A percentile compares a stretch with the other conserved stretches of the same genome.
phyloP scores from a whole-genome alignment of 805 yeast genomes.

The Priceomyces carsonii region DNA sequence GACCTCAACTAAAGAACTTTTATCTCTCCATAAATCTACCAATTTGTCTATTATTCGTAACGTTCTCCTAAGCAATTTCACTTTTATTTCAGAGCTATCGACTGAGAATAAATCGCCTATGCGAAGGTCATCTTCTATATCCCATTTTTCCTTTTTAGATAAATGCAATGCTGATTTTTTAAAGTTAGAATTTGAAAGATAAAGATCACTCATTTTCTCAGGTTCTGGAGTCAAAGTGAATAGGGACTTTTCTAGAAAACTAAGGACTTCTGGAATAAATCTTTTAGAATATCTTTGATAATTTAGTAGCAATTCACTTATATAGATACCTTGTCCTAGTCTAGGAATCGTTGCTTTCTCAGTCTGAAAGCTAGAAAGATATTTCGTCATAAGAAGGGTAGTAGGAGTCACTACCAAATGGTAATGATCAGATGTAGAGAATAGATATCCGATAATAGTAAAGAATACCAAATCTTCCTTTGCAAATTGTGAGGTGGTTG shows the following conservation, averaged over 20 bases:
- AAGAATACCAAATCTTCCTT: constrained; percentile 63
- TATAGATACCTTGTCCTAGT: constrained; percentile 60
- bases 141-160: constrained; percentile 15
- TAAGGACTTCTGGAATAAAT: constrained; percentile 74
- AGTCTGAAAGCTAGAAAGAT: constrained; percentile 45
- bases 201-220: constrained; percentile 9
- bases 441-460: constrained; percentile 70
- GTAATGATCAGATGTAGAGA: constrained; percentile 94
- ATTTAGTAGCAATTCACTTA: constrained; percentile 62
- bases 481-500: constrained; percentile 20
- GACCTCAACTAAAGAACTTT: constrained; percentile 61
- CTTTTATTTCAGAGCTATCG: constrained; percentile 18
- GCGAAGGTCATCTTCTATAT: constrained; percentile 4
- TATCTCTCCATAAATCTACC: constrained; percentile 57
- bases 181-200: constrained; percentile 10
- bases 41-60: constrained; percentile 31
- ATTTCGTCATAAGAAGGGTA: constrained; percentile 68
- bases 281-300: constrained; percentile 84
- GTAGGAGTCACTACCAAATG: constrained; percentile 90
- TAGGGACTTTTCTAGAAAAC: constrained; percentile 56
- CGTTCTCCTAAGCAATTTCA: constrained; percentile 34
- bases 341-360: constrained; percentile 30
- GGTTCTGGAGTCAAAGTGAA: constrained; percentile 44
- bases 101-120: constrained; percentile 12
- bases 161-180: constrained; percentile 13